Conservation (phyloP, 169 alveolate species). For the Plasmodium vivax region DNA sequence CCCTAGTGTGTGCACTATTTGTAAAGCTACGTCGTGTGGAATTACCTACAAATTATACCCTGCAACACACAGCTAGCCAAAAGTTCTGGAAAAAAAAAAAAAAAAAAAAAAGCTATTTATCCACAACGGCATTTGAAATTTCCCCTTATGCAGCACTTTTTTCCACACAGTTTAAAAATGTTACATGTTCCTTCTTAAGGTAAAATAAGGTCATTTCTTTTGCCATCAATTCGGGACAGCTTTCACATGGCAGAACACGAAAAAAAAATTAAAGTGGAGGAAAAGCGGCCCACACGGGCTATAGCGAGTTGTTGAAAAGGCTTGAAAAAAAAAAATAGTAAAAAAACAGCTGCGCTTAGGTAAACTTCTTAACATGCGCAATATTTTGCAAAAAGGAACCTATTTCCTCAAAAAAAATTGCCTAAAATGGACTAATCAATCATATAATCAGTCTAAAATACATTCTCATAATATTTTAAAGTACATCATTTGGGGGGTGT, state of each 20-base stretch:
- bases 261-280: neutral
- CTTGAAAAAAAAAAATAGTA: neutral
- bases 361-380: neutral
- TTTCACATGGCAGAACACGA: neutral
- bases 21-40: neutral
- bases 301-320: neutral
- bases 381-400: neutral
- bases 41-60: neutral
- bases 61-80: slow-evolving; percentile 58
- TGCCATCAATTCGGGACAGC: neutral
- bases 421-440: neutral
- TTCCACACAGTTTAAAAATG: neutral
- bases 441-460: neutral
- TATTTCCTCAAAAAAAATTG: neutral
- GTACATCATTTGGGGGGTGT: neutral
- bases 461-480: neutral
- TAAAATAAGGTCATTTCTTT: neutral
- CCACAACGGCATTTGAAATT: neutral
- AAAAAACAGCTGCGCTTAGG: neutral
- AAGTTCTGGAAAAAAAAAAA: slow-evolving; percentile 14
- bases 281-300: neutral
- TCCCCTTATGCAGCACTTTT: neutral
- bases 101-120: slow-evolving; percentile 5
- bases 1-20: slow-evolving; percentile 30
- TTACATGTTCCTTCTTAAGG: neutral